Evolutionary conservation across 371 early-diverging fungal genomes (phyloP).

Genomic region (Mortierella sp.): DNA sequence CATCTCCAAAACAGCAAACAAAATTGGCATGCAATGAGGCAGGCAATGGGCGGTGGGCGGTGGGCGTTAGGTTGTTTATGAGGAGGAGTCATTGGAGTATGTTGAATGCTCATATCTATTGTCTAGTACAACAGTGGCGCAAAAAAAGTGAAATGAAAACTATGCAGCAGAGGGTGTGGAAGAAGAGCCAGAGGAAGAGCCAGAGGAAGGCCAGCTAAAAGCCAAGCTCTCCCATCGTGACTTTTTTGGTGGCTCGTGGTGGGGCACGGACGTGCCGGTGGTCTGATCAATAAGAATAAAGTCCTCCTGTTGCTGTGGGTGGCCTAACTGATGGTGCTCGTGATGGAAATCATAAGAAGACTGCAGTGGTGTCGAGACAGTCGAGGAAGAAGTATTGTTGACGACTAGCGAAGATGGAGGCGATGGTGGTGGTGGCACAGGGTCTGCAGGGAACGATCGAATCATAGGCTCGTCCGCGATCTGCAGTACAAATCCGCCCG

Average conservation of each 20-base stretch:
- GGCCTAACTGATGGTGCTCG: slow-evolving; percentile 45
- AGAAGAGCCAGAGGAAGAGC: slow-evolving; percentile 25
- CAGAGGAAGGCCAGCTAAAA: slow-evolving; percentile 33
- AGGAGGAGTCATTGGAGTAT: not conserved
- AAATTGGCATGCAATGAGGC: not conserved
- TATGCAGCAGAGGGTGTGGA: slow-evolving; percentile 18
- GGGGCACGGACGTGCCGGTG: slow-evolving; percentile 13
- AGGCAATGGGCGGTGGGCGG: too few species aligned
- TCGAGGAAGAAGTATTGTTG: not conserved
- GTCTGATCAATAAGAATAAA: slow-evolving; percentile 47
- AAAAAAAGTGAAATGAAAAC: not conserved
- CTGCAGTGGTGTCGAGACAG: slow-evolving; percentile 14
- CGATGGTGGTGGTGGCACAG: slow-evolving; percentile 15
- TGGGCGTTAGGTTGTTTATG: not conserved
- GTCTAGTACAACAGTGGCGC: not conserved
- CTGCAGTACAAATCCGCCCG: slow-evolving; percentile 52
- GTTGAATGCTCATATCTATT: not conserved
- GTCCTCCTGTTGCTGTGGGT: slow-evolving; percentile 28
- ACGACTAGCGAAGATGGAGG: slow-evolving; percentile 1
- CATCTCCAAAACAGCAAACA: not conserved
- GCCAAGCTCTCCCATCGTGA: slow-evolving; percentile 37
- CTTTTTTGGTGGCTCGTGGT: slow-evolving; percentile 28
- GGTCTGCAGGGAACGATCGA: slow-evolving; percentile 28
- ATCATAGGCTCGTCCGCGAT: slow-evolving; percentile 50
- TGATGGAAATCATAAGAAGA: slow-evolving; percentile 53